A percentile compares a stretch with the other conserved stretches of the same genome.
Evolutionary conservation across 2,329 filamentous ascomycete species (phyloP).

Genomic region (Byssochlamys sp.): DNA sequence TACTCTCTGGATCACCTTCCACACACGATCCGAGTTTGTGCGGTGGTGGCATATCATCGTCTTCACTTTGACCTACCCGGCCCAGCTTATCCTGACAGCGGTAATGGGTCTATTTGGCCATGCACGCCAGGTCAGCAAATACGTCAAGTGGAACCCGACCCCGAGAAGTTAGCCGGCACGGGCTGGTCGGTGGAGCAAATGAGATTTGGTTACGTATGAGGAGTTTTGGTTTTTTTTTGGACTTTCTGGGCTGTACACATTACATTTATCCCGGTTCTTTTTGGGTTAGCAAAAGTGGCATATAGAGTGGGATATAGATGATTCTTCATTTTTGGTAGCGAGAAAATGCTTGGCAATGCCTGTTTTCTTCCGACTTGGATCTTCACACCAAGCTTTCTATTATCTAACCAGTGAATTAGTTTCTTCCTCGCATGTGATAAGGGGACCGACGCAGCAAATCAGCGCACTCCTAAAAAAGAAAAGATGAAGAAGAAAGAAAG

Average conservation of each 20-base stretch:
- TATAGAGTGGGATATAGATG: background rate
- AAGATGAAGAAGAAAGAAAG: background rate
- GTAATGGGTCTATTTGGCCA: conserved; percentile 40
- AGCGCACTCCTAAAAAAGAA: background rate
- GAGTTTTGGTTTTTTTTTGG: background rate
- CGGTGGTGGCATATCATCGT: conserved; percentile 31
- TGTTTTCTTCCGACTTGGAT: background rate
- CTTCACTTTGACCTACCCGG: conserved; percentile 37
- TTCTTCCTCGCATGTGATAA: background rate
- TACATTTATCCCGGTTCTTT: background rate
- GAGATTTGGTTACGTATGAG: background rate
- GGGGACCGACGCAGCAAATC: background rate
- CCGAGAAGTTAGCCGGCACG: conserved; percentile 3
- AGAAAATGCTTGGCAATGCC: background rate
- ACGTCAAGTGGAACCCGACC: conserved; percentile 43
- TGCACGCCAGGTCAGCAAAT: conserved; percentile 37
- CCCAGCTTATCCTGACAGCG: conserved; percentile 36
- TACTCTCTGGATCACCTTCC: conserved; percentile 40
- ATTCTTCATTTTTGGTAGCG: background rate
- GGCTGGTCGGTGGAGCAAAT: conserved; percentile 2
- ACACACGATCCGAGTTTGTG: conserved; percentile 39
- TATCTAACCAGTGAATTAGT: background rate
- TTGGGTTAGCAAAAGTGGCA: background rate
- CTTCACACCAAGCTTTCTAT: background rate
- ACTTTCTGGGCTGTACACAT: background rate